These are phyloP conservation scores for Penicillium herquei DNA, from an alignment of 495 filamentous ascomycete species.

Conservation along the genomic window DNA sequence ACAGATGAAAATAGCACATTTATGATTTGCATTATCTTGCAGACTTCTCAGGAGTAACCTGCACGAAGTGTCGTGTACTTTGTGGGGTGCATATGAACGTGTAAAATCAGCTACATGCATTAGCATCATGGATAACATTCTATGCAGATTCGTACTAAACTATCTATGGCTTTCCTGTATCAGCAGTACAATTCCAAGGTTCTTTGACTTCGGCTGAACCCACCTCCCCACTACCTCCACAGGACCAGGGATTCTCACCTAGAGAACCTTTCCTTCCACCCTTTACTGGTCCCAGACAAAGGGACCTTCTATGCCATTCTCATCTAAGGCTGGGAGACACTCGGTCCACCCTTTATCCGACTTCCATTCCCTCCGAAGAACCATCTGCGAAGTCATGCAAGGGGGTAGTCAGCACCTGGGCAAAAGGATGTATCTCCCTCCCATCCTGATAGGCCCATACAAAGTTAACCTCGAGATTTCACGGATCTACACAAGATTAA, in stretches of 20 bases:
- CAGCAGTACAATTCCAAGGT: not conserved
- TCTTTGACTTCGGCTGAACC: not conserved
- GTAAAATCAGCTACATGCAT: not conserved
- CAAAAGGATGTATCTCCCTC: conserved; percentile 7
- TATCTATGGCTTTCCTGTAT: not conserved
- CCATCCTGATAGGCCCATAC: conserved; percentile 12
- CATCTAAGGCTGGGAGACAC: not conserved
- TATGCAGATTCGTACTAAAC: not conserved
- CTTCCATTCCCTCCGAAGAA: not conserved
- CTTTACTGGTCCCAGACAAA: not conserved
- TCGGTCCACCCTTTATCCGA: not conserved
- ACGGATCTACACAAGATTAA: conserved; percentile 4
- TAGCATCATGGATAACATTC: not conserved
- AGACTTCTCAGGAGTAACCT: not conserved
- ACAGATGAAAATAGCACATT: conserved; percentile 6
- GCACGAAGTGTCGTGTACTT: not conserved
- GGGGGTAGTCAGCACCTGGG: conserved; percentile 14
- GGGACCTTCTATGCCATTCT: not conserved
- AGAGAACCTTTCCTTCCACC: not conserved
- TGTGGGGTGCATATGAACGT: not conserved
- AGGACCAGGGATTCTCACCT: not conserved
- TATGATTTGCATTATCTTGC: conserved; percentile 7
- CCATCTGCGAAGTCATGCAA: conserved; percentile 22
- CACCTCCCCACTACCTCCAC: not conserved
- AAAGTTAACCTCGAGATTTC: conserved; percentile 3